These are phyloP conservation scores for Neoascochyta sp. DNA, from an alignment of 2,329 filamentous ascomycete genomes.

Conservation along the genomic window DNA sequence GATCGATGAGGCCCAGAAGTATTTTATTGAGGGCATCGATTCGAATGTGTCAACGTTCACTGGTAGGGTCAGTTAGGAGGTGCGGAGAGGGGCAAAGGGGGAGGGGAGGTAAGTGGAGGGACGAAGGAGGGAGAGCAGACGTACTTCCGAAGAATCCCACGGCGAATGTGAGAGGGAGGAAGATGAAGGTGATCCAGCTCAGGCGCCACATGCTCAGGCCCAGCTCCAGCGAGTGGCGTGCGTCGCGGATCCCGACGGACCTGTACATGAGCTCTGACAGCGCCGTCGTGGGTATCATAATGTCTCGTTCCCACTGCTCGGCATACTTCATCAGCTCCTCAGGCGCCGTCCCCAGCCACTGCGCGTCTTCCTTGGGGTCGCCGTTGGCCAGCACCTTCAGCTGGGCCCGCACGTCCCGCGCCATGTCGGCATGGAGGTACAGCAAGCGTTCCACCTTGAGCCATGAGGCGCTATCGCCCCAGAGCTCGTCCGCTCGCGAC, in stretches of 20 bases:
- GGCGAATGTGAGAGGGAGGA: conserved; percentile 56
- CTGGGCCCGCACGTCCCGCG: conserved; percentile 45
- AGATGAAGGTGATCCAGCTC: conserved; percentile 70
- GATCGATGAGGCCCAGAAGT: conserved; percentile 48
- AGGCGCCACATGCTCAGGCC: conserved; percentile 53
- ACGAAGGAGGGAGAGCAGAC: conserved; percentile 47
- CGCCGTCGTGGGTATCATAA: conserved; percentile 50
- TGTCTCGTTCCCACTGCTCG: conserved; percentile 48
- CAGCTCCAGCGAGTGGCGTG: conserved; percentile 48
- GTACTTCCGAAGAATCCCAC: conserved; percentile 36
- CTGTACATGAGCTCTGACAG: conserved; percentile 53
- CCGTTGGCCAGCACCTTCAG: conserved; percentile 42
- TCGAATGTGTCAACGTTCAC: conserved; percentile 12
- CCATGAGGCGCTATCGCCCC: conserved; percentile 51
- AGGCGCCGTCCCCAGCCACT: conserved; percentile 42
- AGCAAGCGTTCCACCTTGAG: conserved; percentile 52
- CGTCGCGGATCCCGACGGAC: conserved; percentile 51
- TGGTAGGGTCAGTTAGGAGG: too few relatives aligned
- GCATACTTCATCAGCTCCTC: conserved; percentile 47
- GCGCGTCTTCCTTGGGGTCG: conserved; percentile 28
- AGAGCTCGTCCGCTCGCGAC: conserved; percentile 50
- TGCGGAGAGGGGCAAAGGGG: too few relatives aligned
- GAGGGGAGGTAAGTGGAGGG: too few relatives aligned
- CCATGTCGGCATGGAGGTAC: conserved; percentile 48
- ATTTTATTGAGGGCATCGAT: conserved; percentile 44